These are phyloP conservation scores for Barbatosphaeria neglecta DNA, from an alignment of 495 filamentous ascomycete genomes.

Conservation along the genomic window DNA sequence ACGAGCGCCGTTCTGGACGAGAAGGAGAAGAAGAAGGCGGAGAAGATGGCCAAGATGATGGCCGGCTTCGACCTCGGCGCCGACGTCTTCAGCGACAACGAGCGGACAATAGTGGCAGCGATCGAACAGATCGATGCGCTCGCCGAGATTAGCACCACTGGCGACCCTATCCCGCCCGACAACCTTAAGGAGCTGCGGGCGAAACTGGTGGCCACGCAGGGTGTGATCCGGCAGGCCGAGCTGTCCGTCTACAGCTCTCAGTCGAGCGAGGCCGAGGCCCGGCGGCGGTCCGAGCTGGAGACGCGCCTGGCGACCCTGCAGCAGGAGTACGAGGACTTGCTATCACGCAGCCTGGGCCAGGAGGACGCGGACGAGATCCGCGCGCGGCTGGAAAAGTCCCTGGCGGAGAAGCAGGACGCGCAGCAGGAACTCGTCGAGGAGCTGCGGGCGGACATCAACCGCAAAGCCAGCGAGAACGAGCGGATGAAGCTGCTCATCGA, in stretches of 20 bases:
- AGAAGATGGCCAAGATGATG: conserved; percentile 99
- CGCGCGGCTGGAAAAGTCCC: conserved; percentile 60
- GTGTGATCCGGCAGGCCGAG: conserved; percentile 86
- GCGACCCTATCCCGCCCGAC: conserved; percentile 70
- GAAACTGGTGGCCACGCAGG: conserved; percentile 76
- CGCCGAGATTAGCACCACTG: conserved; percentile 59
- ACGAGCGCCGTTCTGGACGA: conserved; percentile 78
- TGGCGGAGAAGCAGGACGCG: conserved; percentile 58
- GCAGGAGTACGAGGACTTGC: conserved; percentile 66
- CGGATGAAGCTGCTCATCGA: conserved; percentile 63
- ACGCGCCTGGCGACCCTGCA: conserved; percentile 58
- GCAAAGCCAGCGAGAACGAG: conserved; percentile 65
- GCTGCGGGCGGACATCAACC: conserved; percentile 56
- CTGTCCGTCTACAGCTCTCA: conserved; percentile 50
- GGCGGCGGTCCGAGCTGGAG: conserved; percentile 61
- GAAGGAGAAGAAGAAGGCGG: conserved; percentile 96
- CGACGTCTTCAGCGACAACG: conserved; percentile 84
- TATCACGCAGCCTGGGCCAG: conserved; percentile 68
- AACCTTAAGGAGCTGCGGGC: conserved; percentile 65
- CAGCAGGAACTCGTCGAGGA: conserved; percentile 59
- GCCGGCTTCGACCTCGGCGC: conserved; percentile 87
- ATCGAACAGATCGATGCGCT: conserved; percentile 73
- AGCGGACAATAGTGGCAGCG: conserved; percentile 66
- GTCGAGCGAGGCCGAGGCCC: conserved; percentile 50
- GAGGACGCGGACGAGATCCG: conserved; percentile 78